Percentiles rank a stretch among this genome's conserved stretches.
Conservation (phyloP, 1,284 basidiomycete species). For the Ceratobasidium theobromae region DNA sequence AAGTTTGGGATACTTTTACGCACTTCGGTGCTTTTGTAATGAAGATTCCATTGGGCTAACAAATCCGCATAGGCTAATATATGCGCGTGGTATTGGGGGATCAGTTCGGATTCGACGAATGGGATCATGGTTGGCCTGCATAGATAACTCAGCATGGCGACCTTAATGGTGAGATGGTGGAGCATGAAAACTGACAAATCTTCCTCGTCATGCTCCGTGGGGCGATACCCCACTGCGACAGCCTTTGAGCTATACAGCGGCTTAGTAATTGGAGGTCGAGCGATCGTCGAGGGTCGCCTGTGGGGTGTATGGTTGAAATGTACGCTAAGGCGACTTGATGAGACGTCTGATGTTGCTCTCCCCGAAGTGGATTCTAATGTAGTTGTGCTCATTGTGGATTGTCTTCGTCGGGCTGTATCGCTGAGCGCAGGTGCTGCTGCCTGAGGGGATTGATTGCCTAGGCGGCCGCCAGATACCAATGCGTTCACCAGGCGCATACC, state of each 20-base stretch:
- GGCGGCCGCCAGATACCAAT: slow-evolving; percentile 8
- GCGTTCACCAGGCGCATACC: slow-evolving; percentile 17
- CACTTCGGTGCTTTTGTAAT: slow-evolving; percentile 28
- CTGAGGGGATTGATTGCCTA: not conserved
- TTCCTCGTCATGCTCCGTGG: slow-evolving; percentile 32
- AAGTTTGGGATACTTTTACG: slow-evolving; percentile 27
- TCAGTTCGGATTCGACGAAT: slow-evolving; percentile 18
- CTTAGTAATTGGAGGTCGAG: slow-evolving; percentile 12
- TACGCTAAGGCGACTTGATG: slow-evolving; percentile 21
- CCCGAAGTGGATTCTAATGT: slow-evolving; percentile 28
- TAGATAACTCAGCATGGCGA: no score
- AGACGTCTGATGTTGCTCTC: slow-evolving; percentile 22
- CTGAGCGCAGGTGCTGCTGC: not conserved
- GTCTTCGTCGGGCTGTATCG: slow-evolving; percentile 14
- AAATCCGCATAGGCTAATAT: slow-evolving; percentile 35
- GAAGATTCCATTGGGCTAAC: slow-evolving; percentile 29
- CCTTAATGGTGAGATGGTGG: no score
- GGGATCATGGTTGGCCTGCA: slow-evolving; percentile 25
- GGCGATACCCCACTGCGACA: slow-evolving; percentile 30
- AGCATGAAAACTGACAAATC: slow-evolving; percentile 31
- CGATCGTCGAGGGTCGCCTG: slow-evolving; percentile 7
- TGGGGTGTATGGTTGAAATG: slow-evolving; percentile 9
- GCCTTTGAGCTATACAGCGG: slow-evolving; percentile 27
- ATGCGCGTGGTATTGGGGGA: slow-evolving; percentile 27
- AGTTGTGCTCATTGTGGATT: slow-evolving; percentile 21